phyloP scores from a whole-genome alignment of 2,329 filamentous ascomycete genomes.

The Hypoxylon sp. region DNA sequence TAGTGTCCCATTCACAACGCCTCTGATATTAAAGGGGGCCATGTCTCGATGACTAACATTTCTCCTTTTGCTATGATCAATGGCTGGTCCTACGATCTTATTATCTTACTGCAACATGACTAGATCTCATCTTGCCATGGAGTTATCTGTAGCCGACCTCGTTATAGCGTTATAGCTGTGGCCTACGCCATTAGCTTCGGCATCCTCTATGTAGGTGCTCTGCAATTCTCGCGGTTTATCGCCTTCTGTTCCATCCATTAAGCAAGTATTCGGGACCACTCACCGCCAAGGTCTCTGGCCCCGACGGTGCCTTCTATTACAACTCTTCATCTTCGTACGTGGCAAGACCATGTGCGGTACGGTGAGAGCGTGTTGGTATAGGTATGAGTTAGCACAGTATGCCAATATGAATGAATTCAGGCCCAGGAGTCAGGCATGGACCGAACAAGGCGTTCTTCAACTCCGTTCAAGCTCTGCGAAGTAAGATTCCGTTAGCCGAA shows the following conservation, averaged over 20 bases:
- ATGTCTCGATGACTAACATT: background rate
- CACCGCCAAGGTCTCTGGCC: background rate
- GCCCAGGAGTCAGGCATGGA: background rate
- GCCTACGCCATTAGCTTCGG: background rate
- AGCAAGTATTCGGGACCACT: background rate
- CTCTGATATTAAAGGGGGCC: background rate
- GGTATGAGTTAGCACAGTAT: background rate
- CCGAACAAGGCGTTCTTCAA: constrained; percentile 3
- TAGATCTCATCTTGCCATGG: background rate
- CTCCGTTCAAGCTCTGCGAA: background rate
- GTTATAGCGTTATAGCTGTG: too few relatives aligned
- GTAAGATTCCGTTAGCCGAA: background rate
- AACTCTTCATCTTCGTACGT: background rate
- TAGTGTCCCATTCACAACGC: background rate
- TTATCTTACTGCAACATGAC: background rate
- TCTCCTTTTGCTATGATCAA: background rate
- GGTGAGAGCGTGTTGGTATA: background rate
- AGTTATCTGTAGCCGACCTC: background rate
- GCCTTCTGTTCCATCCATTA: constrained; percentile 3
- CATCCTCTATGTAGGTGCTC: background rate
- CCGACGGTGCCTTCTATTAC: constrained; percentile 1
- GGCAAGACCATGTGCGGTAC: constrained; percentile 5
- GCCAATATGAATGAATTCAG: background rate
- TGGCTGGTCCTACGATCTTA: background rate
- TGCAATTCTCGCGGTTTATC: background rate